These are phyloP conservation scores for Trametes cinnabarina DNA, from an alignment of 768 basidiomycete genomes.

Conservation along the genomic window DNA sequence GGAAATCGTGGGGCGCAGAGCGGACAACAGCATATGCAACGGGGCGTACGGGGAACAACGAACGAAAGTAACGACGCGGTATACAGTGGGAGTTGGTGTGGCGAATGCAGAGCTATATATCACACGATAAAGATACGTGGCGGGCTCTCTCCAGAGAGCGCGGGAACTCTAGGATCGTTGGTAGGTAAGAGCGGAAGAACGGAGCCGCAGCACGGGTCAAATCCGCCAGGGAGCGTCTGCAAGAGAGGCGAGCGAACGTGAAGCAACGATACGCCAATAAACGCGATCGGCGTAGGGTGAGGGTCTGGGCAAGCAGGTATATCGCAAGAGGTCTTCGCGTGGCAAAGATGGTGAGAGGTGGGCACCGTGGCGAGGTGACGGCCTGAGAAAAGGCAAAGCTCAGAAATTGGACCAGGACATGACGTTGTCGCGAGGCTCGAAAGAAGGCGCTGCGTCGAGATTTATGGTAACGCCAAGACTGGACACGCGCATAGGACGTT, in stretches of 20 bases:
- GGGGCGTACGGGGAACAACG: background rate
- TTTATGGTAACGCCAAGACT: constrained; percentile 59
- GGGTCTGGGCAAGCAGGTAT: constrained; percentile 3
- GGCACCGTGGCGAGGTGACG: background rate
- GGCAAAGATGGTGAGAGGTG: background rate
- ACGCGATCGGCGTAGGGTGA: constrained; percentile 1
- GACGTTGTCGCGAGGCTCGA: constrained; percentile 45
- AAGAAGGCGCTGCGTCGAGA: constrained; percentile 37
- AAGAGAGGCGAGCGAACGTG: background rate
- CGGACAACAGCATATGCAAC: background rate
- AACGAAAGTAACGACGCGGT: constrained; percentile 1
- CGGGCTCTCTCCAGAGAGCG: background rate
- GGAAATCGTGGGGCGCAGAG: background rate
- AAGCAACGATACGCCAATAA: background rate
- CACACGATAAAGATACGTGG: constrained; percentile 1
- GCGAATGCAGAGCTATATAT: constrained; percentile 2
- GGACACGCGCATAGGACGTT: constrained; percentile 59
- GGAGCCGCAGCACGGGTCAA: constrained; percentile 3
- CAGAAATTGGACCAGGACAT: constrained; percentile 74
- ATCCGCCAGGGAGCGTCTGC: constrained; percentile 18
- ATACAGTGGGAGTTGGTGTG: constrained; percentile 6
- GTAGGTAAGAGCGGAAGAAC: background rate
- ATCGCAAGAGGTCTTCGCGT: background rate
- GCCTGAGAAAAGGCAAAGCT: background rate
- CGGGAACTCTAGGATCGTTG: background rate